These are phyloP conservation scores for Hyaloscypha hepaticicola DNA, from an alignment of 495 filamentous ascomycete genomes.

Conservation along the genomic window DNA sequence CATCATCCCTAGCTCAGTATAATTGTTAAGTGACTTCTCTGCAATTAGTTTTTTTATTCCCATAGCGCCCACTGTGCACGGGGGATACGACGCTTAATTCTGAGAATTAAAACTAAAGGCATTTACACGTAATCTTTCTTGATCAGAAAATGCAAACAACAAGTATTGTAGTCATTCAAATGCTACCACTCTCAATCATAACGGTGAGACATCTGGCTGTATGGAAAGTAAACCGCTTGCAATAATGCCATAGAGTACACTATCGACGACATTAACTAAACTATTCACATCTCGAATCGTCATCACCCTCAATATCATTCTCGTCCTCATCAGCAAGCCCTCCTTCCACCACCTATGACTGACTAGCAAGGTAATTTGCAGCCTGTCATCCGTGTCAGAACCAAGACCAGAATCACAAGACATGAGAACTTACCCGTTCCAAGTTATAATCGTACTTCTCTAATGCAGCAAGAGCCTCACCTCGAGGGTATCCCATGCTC, in stretches of 20 bases:
- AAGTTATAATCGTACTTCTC: constrained; percentile 96
- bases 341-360: constrained; percentile 20
- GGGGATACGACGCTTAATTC: too few relatives aligned
- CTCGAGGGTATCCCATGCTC: constrained; percentile 83
- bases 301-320: constrained; percentile 8
- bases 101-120: too few relatives aligned
- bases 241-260: constrained; percentile 22
- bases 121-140: too few relatives aligned
- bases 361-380: constrained; percentile 34
- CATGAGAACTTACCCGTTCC: constrained; percentile 69
- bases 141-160: too few relatives aligned
- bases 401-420: not conserved
- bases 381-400: constrained; percentile 24
- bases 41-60: too few relatives aligned
- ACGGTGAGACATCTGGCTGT: not conserved
- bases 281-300: constrained; percentile 19
- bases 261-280: constrained; percentile 16
- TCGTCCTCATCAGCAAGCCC: constrained; percentile 2
- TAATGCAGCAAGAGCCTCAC: constrained; percentile 75
- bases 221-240: not conserved
- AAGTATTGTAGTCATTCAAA: too few relatives aligned
- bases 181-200: not conserved
- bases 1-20: too few relatives aligned
- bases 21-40: too few relatives aligned
- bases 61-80: too few relatives aligned